Percentiles rank a stretch among this genome's conserved stretches.
phyloP scores from a whole-genome alignment of 148 eudicot genomes.

The Amaranthus hypochondriacus region DNA sequence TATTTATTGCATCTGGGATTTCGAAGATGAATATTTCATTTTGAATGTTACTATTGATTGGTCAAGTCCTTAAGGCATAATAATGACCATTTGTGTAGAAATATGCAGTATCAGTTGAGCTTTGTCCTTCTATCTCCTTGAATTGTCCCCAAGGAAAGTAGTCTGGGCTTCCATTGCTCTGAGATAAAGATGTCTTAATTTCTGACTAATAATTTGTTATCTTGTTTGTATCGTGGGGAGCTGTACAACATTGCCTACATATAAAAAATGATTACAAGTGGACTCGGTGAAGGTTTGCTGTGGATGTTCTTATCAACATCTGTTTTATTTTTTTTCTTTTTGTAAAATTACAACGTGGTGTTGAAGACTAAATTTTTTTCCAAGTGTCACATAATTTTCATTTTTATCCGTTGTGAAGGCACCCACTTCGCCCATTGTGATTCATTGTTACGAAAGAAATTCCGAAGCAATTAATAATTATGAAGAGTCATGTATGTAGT shows the following conservation, averaged over 20 bases:
- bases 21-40: neutral
- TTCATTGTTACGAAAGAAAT: neutral
- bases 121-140: too few relatives aligned
- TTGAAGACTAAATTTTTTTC: neutral
- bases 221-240: neutral
- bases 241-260: neutral
- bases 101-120: neutral
- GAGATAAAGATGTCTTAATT: neutral
- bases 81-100: neutral
- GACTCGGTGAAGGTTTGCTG: neutral
- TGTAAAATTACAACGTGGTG: neutral
- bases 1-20: neutral
- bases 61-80: neutral
- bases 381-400: neutral
- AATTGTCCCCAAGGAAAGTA: neutral
- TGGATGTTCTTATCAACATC: neutral
- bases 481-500: neutral
- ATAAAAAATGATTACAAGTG: neutral
- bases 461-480: neutral
- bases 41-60: neutral
- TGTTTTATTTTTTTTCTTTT: neutral
- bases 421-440: neutral
- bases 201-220: neutral
- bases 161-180: neutral
- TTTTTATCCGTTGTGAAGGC: neutral